A percentile compares a stretch with the other conserved stretches of the same genome.
Conservation (phyloP, 2,329 filamentous ascomycete species). For the Colletotrichum sidae region DNA sequence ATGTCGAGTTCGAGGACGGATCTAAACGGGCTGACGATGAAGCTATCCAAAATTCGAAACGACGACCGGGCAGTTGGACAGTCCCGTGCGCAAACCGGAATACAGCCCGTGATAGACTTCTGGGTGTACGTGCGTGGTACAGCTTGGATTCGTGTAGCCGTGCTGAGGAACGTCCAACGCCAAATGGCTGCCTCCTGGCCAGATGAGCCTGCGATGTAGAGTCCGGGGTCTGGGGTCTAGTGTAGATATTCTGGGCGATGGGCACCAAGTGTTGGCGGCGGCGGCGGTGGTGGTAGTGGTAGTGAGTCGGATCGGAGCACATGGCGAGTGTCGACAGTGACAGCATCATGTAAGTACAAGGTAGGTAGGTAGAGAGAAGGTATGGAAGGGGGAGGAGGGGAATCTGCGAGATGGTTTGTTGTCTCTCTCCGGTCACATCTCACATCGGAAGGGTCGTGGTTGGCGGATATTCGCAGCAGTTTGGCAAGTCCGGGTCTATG, state of each 20-base stretch:
- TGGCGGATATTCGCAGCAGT: conserved; percentile 36
- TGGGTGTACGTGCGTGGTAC: not conserved
- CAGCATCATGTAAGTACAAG: too few species aligned
- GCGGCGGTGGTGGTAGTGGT: too few species aligned
- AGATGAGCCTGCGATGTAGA: too few species aligned
- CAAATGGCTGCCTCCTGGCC: too few species aligned
- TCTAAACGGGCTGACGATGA: not conserved
- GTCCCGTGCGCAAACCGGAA: conserved; percentile 32
- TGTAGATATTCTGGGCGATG: too few species aligned
- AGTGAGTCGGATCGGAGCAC: too few species aligned
- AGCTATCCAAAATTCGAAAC: conserved; percentile 30
- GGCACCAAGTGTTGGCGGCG: too few species aligned
- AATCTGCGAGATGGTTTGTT: conserved; percentile 17
- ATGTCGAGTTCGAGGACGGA: too few species aligned
- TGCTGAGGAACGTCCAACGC: too few species aligned
- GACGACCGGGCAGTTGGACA: conserved; percentile 11
- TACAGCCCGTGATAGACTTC: conserved; percentile 18
- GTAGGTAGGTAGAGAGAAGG: too few species aligned
- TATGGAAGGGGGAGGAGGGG: not conserved
- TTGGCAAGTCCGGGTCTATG: conserved; percentile 34
- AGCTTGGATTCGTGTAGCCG: not conserved
- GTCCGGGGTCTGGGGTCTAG: too few species aligned
- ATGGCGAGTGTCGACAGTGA: too few species aligned
- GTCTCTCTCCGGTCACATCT: conserved; percentile 28
- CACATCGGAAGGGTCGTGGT: conserved; percentile 30